A percentile compares a stretch with the other conserved stretches of the same genome.
These are phyloP conservation scores for Phytophthora palmivora DNA, from an alignment of 352 stramenopile species.

Conservation along the genomic window DNA sequence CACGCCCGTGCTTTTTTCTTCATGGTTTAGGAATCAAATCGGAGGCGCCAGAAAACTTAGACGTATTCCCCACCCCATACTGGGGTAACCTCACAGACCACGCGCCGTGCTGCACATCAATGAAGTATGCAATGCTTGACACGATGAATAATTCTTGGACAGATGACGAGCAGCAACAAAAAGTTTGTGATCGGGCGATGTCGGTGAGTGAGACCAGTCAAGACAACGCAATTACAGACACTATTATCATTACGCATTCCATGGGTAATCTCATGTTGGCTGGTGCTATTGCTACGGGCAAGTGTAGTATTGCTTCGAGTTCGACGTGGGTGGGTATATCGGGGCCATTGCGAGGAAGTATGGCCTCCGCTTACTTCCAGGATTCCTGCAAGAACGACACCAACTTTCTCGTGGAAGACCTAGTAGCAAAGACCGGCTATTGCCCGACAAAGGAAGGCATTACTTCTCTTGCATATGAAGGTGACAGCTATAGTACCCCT, in stretches of 20 bases:
- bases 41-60: slow-evolving; percentile 18
- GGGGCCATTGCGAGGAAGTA: slow-evolving; percentile 48
- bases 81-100: slow-evolving; percentile 44
- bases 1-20: slow-evolving; percentile 30
- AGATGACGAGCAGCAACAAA: slow-evolving; percentile 35
- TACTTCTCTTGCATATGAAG: slow-evolving; percentile 47
- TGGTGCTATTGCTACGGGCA: slow-evolving; percentile 33
- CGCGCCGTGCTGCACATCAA: slow-evolving; percentile 46
- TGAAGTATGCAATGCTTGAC: slow-evolving; percentile 42
- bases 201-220: slow-evolving; percentile 26
- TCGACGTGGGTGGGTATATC: slow-evolving; percentile 45
- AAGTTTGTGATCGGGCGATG: slow-evolving; percentile 39
- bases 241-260: slow-evolving; percentile 53
- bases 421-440: slow-evolving; percentile 30
- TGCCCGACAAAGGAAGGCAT: slow-evolving; percentile 35
- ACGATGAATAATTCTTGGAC: slow-evolving; percentile 48
- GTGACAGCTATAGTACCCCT: slow-evolving; percentile 26
- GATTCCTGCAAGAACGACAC: slow-evolving; percentile 38
- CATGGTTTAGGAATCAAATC: slow-evolving; percentile 31
- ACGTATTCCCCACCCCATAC: slow-evolving; percentile 26
- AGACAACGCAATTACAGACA: slow-evolving; percentile 31
- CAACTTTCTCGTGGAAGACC: slow-evolving; percentile 24
- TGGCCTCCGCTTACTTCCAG: slow-evolving; percentile 52
- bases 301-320: slow-evolving; percentile 31
- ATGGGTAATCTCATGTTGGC: too few species aligned